Base-by-base conservation (phyloP, 2,329 filamentous ascomycete genomes). In the Paradendryphiella salina region DNA sequence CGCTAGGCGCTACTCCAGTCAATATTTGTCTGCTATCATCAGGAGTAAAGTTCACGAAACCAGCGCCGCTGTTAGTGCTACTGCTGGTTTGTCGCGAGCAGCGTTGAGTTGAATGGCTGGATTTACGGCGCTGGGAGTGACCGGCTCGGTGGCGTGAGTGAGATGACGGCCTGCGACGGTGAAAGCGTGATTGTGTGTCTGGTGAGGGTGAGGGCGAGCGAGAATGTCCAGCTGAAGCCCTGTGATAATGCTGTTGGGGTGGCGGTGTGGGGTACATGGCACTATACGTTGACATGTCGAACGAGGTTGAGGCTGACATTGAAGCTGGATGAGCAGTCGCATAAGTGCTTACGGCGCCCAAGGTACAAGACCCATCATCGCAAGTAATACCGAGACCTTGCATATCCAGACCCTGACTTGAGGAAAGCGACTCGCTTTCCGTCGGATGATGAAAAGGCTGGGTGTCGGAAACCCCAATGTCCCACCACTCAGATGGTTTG, bases 11-110 rank as follows among this genome's bases (percentile, higher is more conserved):
- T 10, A 99, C 94, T 4, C 92, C 93, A 6, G 84, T 90, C 73
- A 99, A 83, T 35, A 99, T 86, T 67, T 88, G 84, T 11, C 82
- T 78, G 64, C 85, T 86, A 72, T 99, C 92, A 41, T 81, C 79
- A 0, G 90, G 86, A 1, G 92, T 96, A 74, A 89, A 96, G 73
- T 97, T 97, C 57, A 96, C 89, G 67, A 97, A 97, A 9, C 80
- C 82, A 11, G 79, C 77, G n/a, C 50, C 50, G 34, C 45, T 45
- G 38, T 8, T 28, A 6, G 14, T 18, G 4, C 48, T 44, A 39
- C 5, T 28, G 40, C 40, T 45, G n/a, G 71, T 72, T 28, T 83
- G 82, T 7, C 82, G 76, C 2, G 59, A 59, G 45, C 2, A 71
- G 64, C 5, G 70, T 60, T 28, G 49, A 9, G 44, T 52, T 8